Conservation (phyloP, 495 filamentous ascomycete genomes). For the Xylaria palmicola region DNA sequence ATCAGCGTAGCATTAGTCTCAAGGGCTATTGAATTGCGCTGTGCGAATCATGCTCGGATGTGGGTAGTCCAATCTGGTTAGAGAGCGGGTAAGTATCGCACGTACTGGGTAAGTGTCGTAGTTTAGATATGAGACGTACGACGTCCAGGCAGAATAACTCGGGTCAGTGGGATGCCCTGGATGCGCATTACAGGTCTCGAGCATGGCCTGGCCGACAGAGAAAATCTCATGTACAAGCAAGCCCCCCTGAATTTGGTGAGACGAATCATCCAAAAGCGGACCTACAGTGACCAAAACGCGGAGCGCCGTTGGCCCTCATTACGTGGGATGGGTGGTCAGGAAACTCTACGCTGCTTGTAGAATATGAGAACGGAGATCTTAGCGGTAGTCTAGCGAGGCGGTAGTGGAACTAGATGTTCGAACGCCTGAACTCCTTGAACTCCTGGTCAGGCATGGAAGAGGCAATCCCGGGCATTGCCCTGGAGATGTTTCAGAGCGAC, state of each 20-base stretch:
- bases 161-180: too few species aligned
- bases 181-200: too few species aligned
- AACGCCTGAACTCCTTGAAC: too few species aligned
- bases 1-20: constrained; percentile 5
- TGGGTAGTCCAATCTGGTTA: constrained; percentile 3
- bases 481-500: constrained; percentile 10
- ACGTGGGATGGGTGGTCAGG: not conserved
- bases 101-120: too few species aligned
- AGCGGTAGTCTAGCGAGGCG: not conserved
- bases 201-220: too few species aligned
- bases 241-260: not conserved
- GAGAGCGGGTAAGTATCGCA: not conserved
- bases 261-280: not conserved
- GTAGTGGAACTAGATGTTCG: too few species aligned
- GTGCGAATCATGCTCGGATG: not conserved
- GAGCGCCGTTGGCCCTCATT: not conserved
- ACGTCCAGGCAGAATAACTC: too few species aligned
- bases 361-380: not conserved
- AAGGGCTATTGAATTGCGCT: constrained; percentile 3
- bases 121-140: too few species aligned
- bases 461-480: not conserved
- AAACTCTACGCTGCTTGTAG: not conserved
- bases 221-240: too few species aligned
- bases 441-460: constrained; percentile 6
- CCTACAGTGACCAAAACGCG: not conserved